These are phyloP conservation scores for Collybia mongolica DNA, from an alignment of 768 basidiomycete genomes.

Conservation along the genomic window DNA sequence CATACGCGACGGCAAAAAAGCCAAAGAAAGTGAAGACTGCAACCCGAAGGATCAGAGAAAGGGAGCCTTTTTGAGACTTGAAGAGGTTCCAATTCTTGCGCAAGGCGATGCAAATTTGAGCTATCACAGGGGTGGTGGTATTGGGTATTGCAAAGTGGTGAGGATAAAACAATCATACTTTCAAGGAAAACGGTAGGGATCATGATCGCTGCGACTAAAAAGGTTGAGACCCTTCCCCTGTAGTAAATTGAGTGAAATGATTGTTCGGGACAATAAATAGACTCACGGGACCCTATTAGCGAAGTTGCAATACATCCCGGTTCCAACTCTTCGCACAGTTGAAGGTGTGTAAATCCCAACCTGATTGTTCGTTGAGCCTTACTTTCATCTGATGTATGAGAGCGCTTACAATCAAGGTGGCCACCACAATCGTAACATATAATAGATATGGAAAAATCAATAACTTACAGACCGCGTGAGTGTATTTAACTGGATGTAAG, in stretches of 20 bases:
- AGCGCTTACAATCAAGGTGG: slow-evolving; percentile 14
- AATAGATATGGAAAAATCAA: slow-evolving; percentile 18
- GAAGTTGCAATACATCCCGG: slow-evolving; percentile 24
- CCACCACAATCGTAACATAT: slow-evolving; percentile 16
- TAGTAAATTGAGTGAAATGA: neutral
- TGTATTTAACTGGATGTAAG: neutral
- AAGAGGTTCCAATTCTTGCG: slow-evolving; percentile 19
- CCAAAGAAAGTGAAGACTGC: slow-evolving; percentile 19
- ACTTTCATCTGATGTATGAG: too few relatives aligned
- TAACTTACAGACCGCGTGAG: slow-evolving; percentile 6
- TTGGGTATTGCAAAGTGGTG: too few relatives aligned
- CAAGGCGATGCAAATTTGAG: slow-evolving; percentile 17
- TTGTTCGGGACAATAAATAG: neutral
- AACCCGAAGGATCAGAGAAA: slow-evolving; percentile 21
- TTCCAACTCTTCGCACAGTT: slow-evolving; percentile 14
- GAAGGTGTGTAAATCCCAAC: slow-evolving; percentile 13
- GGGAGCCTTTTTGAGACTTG: slow-evolving; percentile 11
- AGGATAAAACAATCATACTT: slow-evolving; percentile 6
- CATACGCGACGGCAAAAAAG: slow-evolving; percentile 19
- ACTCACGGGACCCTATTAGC: slow-evolving; percentile 4
- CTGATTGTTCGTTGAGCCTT: slow-evolving; percentile 1
- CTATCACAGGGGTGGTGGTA: slow-evolving; percentile 1
- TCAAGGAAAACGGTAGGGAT: slow-evolving; percentile 18
- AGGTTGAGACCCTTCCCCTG: slow-evolving; percentile 18
- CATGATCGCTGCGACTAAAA: slow-evolving; percentile 12